Evolutionary conservation across 129 eudicot genomes (phyloP).

Genomic region (Gnaphalium uliginosum): DNA sequence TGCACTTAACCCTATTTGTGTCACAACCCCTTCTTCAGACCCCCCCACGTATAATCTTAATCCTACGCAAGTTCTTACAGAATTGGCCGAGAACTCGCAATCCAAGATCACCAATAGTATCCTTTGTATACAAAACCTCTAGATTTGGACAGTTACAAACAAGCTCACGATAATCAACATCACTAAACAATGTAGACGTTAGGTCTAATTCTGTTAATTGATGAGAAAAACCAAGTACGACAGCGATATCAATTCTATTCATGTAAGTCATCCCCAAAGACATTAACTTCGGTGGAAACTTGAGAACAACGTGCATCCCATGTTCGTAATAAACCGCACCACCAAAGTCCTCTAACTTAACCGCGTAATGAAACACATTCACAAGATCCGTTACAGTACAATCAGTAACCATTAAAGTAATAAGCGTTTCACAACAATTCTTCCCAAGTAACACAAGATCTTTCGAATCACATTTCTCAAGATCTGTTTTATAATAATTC

Average conservation of each 20-base stretch:
- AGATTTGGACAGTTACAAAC: slow-evolving; percentile 66
- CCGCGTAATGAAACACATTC: slow-evolving; percentile 52
- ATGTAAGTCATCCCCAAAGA: slow-evolving; percentile 41
- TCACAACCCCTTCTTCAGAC: slow-evolving; percentile 69
- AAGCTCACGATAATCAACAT: slow-evolving; percentile 58
- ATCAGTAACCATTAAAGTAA: slow-evolving; percentile 61
- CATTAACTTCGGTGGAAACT: slow-evolving; percentile 52
- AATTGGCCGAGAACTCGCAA: slow-evolving; percentile 49
- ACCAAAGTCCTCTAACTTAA: slow-evolving; percentile 62
- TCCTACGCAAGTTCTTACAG: slow-evolving; percentile 63
- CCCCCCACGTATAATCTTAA: slow-evolving; percentile 80
- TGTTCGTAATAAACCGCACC: slow-evolving; percentile 46
- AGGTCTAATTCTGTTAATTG: slow-evolving; percentile 61
- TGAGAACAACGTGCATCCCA: slow-evolving; percentile 24
- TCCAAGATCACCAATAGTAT: slow-evolving; percentile 73
- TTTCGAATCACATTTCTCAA: slow-evolving; percentile 31
- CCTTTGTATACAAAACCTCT: slow-evolving; percentile 69
- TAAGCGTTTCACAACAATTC: slow-evolving; percentile 46
- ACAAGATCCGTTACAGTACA: slow-evolving; percentile 50
- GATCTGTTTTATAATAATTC: slow-evolving; percentile 72
- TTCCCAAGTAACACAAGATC: slow-evolving; percentile 68
- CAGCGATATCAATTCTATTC: slow-evolving; percentile 26
- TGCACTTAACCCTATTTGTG: slow-evolving; percentile 71
- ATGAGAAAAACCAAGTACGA: slow-evolving; percentile 41
- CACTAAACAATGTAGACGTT: slow-evolving; percentile 52